A percentile compares a stretch with the other conserved stretches of the same genome.
Evolutionary conservation across 73 alveolate genomes (phyloP).

Genomic region (Paramecium bursaria): DNA sequence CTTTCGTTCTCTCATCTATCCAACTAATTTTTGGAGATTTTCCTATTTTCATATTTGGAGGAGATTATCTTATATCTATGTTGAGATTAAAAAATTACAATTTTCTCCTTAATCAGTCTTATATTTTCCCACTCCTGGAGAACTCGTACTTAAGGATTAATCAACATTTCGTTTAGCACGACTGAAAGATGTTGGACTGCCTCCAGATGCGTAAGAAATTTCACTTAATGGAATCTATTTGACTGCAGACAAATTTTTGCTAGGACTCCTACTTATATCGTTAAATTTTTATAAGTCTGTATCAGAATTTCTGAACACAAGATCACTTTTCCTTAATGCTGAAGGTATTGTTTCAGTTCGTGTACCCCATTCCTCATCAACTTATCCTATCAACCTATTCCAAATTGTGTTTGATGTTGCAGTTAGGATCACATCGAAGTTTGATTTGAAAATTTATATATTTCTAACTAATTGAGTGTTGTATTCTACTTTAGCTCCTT

Average conservation of each 20-base stretch:
- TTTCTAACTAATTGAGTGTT: constrained; percentile 24
- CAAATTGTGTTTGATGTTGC: constrained; percentile 32
- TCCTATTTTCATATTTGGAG: constrained; percentile 37
- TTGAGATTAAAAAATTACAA: background rate
- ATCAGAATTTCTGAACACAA: constrained; percentile 9
- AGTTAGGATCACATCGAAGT: constrained; percentile 43
- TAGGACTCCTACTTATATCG: constrained; percentile 26
- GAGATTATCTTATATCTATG: constrained; percentile 20
- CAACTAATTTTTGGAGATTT: constrained; percentile 49
- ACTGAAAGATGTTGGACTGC: constrained; percentile 39
- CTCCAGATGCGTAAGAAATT: constrained; percentile 4
- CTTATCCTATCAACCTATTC: background rate
- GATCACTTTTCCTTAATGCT: constrained; percentile 1
- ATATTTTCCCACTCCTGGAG: constrained; percentile 62
- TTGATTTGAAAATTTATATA: constrained; percentile 21
- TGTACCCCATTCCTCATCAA: background rate
- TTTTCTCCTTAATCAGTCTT: constrained; percentile 21
- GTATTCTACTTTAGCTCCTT: constrained; percentile 48
- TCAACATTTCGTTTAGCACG: constrained; percentile 38
- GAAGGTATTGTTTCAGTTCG: constrained; percentile 24
- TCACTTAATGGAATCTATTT: constrained; percentile 53
- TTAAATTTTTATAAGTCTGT: constrained; percentile 30
- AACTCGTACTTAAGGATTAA: constrained; percentile 29
- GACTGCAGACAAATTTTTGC: constrained; percentile 25
- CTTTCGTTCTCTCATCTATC: constrained; percentile 42